phyloP scores from a whole-genome alignment of 768 basidiomycete genomes.

The Rhodotorula diobovata region DNA sequence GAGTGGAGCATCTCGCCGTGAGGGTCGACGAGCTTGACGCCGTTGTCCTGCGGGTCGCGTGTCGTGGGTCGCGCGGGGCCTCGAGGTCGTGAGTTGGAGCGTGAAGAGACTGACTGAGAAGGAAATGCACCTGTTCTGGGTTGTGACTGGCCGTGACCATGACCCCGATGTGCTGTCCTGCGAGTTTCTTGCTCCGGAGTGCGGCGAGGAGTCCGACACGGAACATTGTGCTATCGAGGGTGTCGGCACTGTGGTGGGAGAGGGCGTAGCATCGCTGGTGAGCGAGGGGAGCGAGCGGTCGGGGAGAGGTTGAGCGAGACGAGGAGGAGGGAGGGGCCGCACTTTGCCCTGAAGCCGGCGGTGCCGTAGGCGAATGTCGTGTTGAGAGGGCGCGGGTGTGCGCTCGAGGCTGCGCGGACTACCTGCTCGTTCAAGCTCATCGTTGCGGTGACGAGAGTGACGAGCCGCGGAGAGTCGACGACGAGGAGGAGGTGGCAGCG shows the following conservation, averaged over 20 bases:
- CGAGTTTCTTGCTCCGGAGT: conserved; percentile 82
- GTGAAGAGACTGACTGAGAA: not conserved
- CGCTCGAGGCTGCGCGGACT: conserved; percentile 42
- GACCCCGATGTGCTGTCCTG: conserved; percentile 86
- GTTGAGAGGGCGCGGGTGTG: conserved; percentile 47
- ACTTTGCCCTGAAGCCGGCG: conserved; percentile 50
- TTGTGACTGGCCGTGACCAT: conserved; percentile 99
- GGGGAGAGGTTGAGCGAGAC: not conserved
- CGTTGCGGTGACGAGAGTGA: not conserved
- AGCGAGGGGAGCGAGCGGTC: not conserved
- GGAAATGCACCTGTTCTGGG: conserved; percentile 70
- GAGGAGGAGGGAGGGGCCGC: conserved; percentile 40
- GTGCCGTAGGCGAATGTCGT: conserved; percentile 51
- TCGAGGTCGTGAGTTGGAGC: not conserved
- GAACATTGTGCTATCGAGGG: conserved; percentile 85
- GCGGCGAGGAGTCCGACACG: conserved; percentile 85
- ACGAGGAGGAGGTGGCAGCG: not conserved
- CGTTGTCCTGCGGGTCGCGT: conserved; percentile 69
- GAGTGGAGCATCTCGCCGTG: conserved; percentile 94
- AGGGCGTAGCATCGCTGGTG: not conserved
- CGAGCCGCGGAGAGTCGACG: too few relatives aligned
- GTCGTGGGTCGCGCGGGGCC: not conserved
- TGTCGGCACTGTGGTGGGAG: conserved; percentile 40
- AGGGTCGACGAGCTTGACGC: conserved; percentile 96
- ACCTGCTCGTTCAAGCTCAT: conserved; percentile 30